Percentiles rank a stretch among this genome's conserved stretches.
phyloP scores from a whole-genome alignment of 805 yeast genomes.

The Candida silvicultrix region DNA sequence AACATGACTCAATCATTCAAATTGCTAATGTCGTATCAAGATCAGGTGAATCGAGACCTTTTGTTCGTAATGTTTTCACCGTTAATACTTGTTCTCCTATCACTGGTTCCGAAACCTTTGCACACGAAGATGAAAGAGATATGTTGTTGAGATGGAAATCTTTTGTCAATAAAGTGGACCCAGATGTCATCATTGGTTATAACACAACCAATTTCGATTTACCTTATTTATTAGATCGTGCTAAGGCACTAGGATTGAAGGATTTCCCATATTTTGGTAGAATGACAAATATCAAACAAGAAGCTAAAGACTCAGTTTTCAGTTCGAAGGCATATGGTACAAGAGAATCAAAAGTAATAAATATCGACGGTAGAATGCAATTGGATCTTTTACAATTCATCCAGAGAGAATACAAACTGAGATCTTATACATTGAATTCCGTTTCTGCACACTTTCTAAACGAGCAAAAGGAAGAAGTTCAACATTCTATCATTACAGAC shows the following conservation, averaged over 20 bases:
- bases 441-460: constrained; percentile 91
- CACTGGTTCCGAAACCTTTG: constrained; percentile 86
- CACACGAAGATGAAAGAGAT: constrained; percentile 67
- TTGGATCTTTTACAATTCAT: constrained; percentile 87
- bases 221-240: constrained; percentile 88
- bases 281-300: constrained; percentile 60
- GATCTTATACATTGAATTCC: constrained; percentile 92
- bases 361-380: constrained; percentile 95
- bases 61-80: constrained; percentile 91
- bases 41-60: constrained; percentile 81
- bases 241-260: constrained; percentile 57
- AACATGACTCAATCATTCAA: constrained; percentile 90
- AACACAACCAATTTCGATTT: constrained; percentile 92
- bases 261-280: constrained; percentile 87
- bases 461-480: constrained; percentile 98
- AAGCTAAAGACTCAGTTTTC: constrained; percentile 73
- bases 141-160: constrained; percentile 85
- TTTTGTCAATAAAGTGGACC: constrained; percentile 78
- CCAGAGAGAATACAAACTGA: constrained; percentile 89
- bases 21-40: constrained; percentile 91
- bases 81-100: constrained; percentile 88
- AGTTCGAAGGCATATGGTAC: constrained; percentile 96
- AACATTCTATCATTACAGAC: constrained; percentile 92
- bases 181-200: constrained; percentile 96
- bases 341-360: constrained; percentile 83